A percentile compares a stretch with the other conserved stretches of the same genome.
Conservation (phyloP, 164 flowering plant species). For the Magnolia officinalis region DNA sequence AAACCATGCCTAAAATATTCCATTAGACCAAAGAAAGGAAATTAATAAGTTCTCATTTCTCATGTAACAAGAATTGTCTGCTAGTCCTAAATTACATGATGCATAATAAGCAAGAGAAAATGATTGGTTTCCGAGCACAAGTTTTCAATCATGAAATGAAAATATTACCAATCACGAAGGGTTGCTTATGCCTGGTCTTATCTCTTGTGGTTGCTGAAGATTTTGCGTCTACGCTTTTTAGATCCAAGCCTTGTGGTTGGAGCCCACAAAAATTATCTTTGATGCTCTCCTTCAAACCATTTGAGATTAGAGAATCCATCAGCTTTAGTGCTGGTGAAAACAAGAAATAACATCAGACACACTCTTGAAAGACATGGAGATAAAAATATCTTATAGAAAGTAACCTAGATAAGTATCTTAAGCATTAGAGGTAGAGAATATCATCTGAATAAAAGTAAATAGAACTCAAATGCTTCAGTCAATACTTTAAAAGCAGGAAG, state of each 20-base stretch:
- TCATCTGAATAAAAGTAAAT: too few species aligned
- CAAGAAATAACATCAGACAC: not conserved
- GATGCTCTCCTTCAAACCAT: constrained; percentile 14
- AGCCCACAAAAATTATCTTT: constrained; percentile 12
- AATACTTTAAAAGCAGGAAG: too few species aligned
- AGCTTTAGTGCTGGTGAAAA: not conserved
- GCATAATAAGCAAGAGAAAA: not conserved
- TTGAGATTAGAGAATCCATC: constrained; percentile 28
- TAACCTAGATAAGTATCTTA: too few species aligned
- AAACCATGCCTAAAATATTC: too few species aligned
- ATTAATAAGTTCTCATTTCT: not conserved
- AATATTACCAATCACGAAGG: constrained; percentile 49
- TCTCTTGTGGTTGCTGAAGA: not conserved
- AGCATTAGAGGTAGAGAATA: too few species aligned
- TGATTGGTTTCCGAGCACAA: not conserved
- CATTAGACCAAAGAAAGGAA: not conserved
- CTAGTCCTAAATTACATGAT: not conserved
- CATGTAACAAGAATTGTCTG: not conserved
- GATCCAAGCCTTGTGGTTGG: constrained; percentile 9
- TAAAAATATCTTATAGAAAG: not conserved
- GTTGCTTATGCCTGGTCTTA: constrained; percentile 28
- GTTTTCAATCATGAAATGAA: not conserved
- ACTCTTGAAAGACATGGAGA: not conserved
- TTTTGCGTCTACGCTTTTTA: not conserved
- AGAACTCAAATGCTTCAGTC: too few species aligned